These are phyloP conservation scores for Boletus coccyginus DNA, from an alignment of 768 basidiomycete species.

Conservation along the genomic window DNA sequence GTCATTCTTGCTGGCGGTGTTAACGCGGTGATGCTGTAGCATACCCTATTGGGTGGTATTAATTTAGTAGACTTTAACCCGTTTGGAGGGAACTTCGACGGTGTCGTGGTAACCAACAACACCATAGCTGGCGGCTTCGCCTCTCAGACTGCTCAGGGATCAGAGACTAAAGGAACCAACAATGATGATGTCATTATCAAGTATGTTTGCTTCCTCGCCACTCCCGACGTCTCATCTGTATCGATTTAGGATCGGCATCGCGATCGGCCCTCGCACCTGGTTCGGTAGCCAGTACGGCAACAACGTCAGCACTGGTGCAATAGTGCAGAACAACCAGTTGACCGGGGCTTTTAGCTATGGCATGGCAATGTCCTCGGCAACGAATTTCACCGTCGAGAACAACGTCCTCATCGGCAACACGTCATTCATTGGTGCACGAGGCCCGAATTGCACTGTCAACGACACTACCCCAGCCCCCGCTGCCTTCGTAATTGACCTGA, in stretches of 20 bases:
- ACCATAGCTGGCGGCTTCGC: slow-evolving; percentile 68
- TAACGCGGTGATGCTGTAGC: slow-evolving; percentile 34
- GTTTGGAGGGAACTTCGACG: slow-evolving; percentile 62
- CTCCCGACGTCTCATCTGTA: slow-evolving; percentile 5
- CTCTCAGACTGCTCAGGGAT: slow-evolving; percentile 38
- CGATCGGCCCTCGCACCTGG: slow-evolving; percentile 76
- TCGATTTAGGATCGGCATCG: slow-evolving; percentile 70
- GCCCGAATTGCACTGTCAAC: slow-evolving; percentile 57
- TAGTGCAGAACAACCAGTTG: slow-evolving; percentile 54
- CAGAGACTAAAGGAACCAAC: slow-evolving; percentile 53
- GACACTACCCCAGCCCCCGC: slow-evolving; percentile 52
- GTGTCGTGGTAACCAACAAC: slow-evolving; percentile 66
- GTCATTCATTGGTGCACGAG: slow-evolving; percentile 68
- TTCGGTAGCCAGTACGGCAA: slow-evolving; percentile 57
- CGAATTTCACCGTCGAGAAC: slow-evolving; percentile 62
- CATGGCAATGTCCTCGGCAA: slow-evolving; percentile 61
- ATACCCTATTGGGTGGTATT: slow-evolving; percentile 72
- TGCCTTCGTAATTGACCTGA: slow-evolving; percentile 57
- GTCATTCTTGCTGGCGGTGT: background rate
- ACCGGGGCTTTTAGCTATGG: slow-evolving; percentile 73
- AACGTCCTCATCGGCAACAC: slow-evolving; percentile 67
- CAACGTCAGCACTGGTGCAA: slow-evolving; percentile 52
- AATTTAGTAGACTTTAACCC: slow-evolving; percentile 75
- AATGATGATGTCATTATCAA: slow-evolving; percentile 64
- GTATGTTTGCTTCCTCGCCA: slow-evolving; percentile 37